Conservation (phyloP, 2,329 filamentous ascomycete genomes). For the Diatrype stigma region DNA sequence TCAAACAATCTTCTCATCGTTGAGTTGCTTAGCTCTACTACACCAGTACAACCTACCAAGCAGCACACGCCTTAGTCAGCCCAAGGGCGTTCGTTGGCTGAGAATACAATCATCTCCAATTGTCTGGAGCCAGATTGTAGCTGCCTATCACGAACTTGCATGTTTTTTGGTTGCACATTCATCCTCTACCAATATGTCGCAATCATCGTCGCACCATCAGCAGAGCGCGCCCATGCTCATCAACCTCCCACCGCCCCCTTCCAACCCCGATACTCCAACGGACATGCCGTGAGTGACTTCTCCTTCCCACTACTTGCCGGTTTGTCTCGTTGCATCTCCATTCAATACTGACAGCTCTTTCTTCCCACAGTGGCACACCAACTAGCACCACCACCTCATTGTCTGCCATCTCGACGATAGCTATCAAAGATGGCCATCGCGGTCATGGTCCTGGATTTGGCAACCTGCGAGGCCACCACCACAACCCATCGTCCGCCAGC, state of each 20-base stretch:
- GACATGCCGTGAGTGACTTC: slow-evolving; percentile 85
- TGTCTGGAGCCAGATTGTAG: too few species aligned
- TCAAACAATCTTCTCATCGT: too few species aligned
- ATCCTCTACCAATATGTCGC: slow-evolving; percentile 20
- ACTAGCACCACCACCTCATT: slow-evolving; percentile 91
- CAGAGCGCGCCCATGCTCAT: slow-evolving; percentile 64
- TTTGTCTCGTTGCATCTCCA: slow-evolving; percentile 7
- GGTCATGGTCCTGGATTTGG: slow-evolving; percentile 63
- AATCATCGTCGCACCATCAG: slow-evolving; percentile 27
- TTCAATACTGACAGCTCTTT: slow-evolving; percentile 15
- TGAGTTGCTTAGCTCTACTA: too few species aligned
- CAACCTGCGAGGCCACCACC: slow-evolving; percentile 51
- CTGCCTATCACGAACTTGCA: too few species aligned
- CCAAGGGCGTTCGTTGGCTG: too few species aligned
- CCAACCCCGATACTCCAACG: slow-evolving; percentile 79
- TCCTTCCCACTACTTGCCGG: slow-evolving; percentile 9
- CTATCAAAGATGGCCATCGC: slow-evolving; percentile 93
- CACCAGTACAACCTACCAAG: too few species aligned
- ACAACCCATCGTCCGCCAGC: slow-evolving; percentile 60
- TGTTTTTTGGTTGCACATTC: neutral
- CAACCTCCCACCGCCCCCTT: slow-evolving; percentile 77
- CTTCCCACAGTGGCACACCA: slow-evolving; percentile 70
- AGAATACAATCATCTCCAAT: too few species aligned
- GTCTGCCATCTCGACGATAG: slow-evolving; percentile 85
- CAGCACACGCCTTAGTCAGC: too few species aligned